Evolutionary conservation across 106 monocot genomes (phyloP).

Genomic region (Acanthochlamys bracteata): DNA sequence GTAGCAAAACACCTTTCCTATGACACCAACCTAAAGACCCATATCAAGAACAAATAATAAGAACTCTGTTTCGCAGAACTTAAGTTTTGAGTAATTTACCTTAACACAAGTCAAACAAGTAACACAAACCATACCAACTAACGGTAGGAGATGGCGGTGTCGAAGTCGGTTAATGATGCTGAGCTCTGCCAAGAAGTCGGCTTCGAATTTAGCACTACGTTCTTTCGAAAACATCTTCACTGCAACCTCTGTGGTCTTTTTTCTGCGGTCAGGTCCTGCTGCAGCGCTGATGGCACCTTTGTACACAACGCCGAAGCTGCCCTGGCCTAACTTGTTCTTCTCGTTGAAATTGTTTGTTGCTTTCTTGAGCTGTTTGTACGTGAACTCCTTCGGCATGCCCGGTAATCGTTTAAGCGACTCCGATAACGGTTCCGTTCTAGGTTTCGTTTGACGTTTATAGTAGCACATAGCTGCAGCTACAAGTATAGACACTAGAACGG

Average conservation of each 20-base stretch:
- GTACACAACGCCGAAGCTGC: slow-evolving; percentile 67
- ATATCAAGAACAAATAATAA: neutral
- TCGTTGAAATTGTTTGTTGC: slow-evolving; percentile 67
- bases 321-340: slow-evolving; percentile 55
- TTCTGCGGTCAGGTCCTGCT: slow-evolving; percentile 2
- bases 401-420: slow-evolving; percentile 38
- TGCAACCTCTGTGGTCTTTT: slow-evolving; percentile 46
- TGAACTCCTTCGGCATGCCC: slow-evolving; percentile 71
- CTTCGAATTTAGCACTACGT: slow-evolving; percentile 24
- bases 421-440: slow-evolving; percentile 12
- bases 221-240: slow-evolving; percentile 79
- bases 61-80: too few species aligned
- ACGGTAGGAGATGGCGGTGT: slow-evolving; percentile 58
- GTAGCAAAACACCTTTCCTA: slow-evolving; percentile 41
- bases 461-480: neutral
- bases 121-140: too few species aligned
- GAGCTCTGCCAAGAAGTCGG: slow-evolving; percentile 84
- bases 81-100: too few species aligned
- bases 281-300: slow-evolving; percentile 41
- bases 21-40: slow-evolving; percentile 98
- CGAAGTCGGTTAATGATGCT: slow-evolving; percentile 91
- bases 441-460: too few species aligned
- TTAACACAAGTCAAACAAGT: too few species aligned
- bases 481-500: neutral
- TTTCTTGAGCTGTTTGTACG: slow-evolving; percentile 41